phyloP scores from a whole-genome alignment of 2,329 filamentous ascomycete genomes.

The Ophiostoma perfectum region DNA sequence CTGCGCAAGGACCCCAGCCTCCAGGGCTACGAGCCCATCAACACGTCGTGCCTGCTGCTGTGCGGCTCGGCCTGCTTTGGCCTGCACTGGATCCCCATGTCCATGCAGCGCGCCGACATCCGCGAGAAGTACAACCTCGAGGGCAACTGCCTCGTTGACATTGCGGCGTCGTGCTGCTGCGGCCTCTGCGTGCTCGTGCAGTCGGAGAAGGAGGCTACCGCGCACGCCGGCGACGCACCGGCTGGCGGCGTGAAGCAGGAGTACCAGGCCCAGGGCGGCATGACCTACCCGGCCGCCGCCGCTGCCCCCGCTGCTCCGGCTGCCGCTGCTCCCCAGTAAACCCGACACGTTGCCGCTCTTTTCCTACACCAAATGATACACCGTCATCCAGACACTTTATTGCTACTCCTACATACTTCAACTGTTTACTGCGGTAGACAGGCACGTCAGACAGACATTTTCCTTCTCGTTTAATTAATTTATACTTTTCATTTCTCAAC shows the following conservation, averaged over 20 bases:
- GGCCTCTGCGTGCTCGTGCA: constrained; percentile 42
- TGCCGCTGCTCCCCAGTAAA: background rate
- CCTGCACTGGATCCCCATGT: constrained; percentile 40
- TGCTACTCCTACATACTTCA: background rate
- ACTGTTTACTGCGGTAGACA: background rate
- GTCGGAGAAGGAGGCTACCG: constrained; percentile 43
- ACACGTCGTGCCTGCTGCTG: constrained; percentile 45
- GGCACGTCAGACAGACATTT: constrained; percentile 1
- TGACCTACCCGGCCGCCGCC: constrained; percentile 29
- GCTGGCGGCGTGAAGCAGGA: constrained; percentile 29
- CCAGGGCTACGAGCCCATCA: constrained; percentile 42
- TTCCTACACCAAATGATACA: background rate
- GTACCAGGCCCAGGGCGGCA: constrained; percentile 32
- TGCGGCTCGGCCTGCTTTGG: constrained; percentile 39
- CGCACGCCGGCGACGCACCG: constrained; percentile 33
- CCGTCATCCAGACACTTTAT: background rate
- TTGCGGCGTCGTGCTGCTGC: constrained; percentile 43
- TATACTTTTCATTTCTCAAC: background rate
- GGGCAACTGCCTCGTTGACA: constrained; percentile 41
- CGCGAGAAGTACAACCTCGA: constrained; percentile 43
- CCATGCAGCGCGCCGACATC: constrained; percentile 43
- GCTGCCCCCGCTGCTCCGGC: background rate
- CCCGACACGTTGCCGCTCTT: background rate
- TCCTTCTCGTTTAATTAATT: background rate
- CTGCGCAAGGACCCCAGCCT: constrained; percentile 39